phyloP scores from a whole-genome alignment of 1,139 yeast species.

The Taphrina wiesneri region DNA sequence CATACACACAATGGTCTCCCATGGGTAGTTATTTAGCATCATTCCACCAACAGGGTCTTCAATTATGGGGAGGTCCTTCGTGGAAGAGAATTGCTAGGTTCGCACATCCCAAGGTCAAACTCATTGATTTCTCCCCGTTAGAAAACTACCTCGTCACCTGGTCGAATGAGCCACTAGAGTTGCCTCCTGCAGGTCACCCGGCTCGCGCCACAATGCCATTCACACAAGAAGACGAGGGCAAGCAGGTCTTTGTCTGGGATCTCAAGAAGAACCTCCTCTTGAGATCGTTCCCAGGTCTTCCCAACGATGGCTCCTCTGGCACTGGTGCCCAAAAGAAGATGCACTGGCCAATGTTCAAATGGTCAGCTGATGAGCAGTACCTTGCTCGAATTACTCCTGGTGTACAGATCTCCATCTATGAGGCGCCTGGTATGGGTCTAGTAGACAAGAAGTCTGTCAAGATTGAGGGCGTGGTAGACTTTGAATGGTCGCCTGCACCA shows the following conservation, averaged over 20 bases:
- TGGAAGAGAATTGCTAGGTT: constrained; percentile 76
- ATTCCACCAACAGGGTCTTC: constrained; percentile 91
- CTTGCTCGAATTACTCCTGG: constrained; percentile 96
- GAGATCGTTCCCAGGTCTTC: constrained; percentile 88
- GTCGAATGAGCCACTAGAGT: constrained; percentile 77
- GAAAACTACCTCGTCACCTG: constrained; percentile 89
- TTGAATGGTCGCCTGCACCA: constrained; percentile 87
- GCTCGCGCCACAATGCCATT: constrained; percentile 70
- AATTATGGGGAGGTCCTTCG: constrained; percentile 90
- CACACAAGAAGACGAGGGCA: constrained; percentile 86
- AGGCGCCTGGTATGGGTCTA: constrained; percentile 67
- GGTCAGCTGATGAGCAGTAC: constrained; percentile 92
- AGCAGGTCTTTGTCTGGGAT: constrained; percentile 93
- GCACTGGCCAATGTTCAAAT: constrained; percentile 96
- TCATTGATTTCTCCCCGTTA: constrained; percentile 87
- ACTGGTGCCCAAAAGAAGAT: constrained; percentile 49
- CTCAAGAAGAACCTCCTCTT: constrained; percentile 77
- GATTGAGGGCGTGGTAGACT: constrained; percentile 83
- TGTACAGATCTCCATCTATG: constrained; percentile 80
- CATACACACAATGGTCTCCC: constrained; percentile 88
- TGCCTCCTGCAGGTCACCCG: constrained; percentile 67
- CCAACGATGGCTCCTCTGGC: constrained; percentile 45
- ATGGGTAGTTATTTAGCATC: constrained; percentile 87
- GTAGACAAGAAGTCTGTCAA: constrained; percentile 84
- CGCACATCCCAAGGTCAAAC: constrained; percentile 84